Conservation (phyloP, 371 early-diverging fungal genomes). For the Mortierella sp. region DNA sequence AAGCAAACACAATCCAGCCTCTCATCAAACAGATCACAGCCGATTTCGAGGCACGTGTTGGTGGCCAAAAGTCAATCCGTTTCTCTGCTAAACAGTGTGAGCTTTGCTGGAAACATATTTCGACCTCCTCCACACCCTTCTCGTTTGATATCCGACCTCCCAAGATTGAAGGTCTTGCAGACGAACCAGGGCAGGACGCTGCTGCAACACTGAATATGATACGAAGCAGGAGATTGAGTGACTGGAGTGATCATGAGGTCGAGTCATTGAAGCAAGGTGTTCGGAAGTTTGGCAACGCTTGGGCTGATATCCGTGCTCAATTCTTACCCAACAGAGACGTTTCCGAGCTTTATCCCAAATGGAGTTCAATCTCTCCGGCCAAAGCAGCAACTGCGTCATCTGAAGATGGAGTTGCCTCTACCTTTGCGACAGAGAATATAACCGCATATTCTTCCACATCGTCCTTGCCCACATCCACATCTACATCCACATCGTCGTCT, state of each 20-base stretch:
- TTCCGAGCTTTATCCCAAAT: constrained; percentile 30
- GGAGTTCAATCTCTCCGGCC: constrained; percentile 25
- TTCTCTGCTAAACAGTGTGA: constrained; percentile 28
- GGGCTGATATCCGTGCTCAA: constrained; percentile 48
- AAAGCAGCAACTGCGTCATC: constrained; percentile 6
- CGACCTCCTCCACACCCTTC: background rate
- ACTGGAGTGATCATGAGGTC: constrained; percentile 39
- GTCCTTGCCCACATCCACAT: too few relatives aligned
- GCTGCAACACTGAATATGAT: background rate
- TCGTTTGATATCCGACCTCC: too few relatives aligned
- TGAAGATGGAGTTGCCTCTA: background rate
- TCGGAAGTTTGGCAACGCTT: constrained; percentile 26
- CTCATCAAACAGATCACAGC: too few relatives aligned
- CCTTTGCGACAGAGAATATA: background rate
- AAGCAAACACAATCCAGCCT: too few relatives aligned
- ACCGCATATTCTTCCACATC: too few relatives aligned
- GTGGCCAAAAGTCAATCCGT: too few relatives aligned
- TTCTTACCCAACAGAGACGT: constrained; percentile 30
- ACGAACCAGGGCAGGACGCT: background rate
- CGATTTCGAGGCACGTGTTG: too few relatives aligned
- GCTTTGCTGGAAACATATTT: constrained; percentile 31
- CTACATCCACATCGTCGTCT: too few relatives aligned
- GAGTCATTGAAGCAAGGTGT: constrained; percentile 33
- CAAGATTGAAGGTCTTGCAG: too few relatives aligned
- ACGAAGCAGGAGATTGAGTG: background rate